Base-by-base conservation (phyloP, 208 protist species). In the Leishmania mexicana region DNA sequence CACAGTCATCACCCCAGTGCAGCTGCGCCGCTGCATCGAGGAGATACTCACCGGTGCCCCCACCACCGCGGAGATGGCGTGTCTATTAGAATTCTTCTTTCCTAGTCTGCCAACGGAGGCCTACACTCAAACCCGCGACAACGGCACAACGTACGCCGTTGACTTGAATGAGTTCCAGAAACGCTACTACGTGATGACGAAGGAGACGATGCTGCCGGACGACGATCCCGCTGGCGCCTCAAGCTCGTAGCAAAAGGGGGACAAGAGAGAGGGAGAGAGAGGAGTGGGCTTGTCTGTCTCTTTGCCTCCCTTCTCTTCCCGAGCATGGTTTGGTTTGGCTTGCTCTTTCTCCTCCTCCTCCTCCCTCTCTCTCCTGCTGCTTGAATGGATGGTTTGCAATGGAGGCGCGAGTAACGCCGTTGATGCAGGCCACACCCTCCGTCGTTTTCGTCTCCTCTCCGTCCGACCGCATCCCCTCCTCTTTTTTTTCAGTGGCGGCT, bases 21-120 rank as follows among this genome's bases (percentile, higher is more conserved):
- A 98, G 81, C 85, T 98, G 71, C 93, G 94, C 42, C 92, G 94
- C 64, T 97, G 95, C 77, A 86, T 97, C 62, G 90, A 93, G 78
- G 93, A 97, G 79, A 86, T 96, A 8, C 86, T 98, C 31, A 90
- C 92, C 7, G 87, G 91, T 35, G 81, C 80, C 15, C 85, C 89
- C 10, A 83, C 89, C 3, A 72, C 86, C n/a, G 85, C 87, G 17
- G 91, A 98, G 83, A 92, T 98, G 87, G 83, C 83, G 28, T 88
- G 79, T 62, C 76, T 98, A 17, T 73, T 97, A 4, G 45, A 85
- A 73, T 98, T 97, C 84, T 98, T 98, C 85, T 98, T 97, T 70
- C 95, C 95, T 21, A 54, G 78, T 28, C 80, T 98, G 54, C 92
- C 93, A 54, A 75, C 35, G 54, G 90, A 88, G 57, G 84, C 93